Evolutionary conservation across 768 basidiomycete species (phyloP).

Genomic region (Termitomyces titanicus): DNA sequence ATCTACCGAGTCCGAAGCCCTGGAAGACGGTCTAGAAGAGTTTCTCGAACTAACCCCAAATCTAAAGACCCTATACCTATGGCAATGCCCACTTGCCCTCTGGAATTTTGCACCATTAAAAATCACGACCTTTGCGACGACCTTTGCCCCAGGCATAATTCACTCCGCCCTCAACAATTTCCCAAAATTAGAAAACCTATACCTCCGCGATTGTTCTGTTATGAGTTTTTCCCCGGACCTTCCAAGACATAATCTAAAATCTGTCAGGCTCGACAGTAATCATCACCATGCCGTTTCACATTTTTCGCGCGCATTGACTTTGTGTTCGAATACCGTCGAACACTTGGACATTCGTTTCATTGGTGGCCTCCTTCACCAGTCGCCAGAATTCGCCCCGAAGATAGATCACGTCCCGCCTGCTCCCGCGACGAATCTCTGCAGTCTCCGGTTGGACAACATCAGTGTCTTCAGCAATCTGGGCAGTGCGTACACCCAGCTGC

Average conservation of each 20-base stretch:
- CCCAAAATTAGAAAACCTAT: slow-evolving; percentile 19
- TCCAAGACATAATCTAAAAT: slow-evolving; percentile 20
- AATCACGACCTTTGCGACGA: slow-evolving; percentile 23
- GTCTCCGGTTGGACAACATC: slow-evolving; percentile 25
- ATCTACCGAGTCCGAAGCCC: slow-evolving; percentile 15
- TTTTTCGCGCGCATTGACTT: slow-evolving; percentile 18
- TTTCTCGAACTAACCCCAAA: slow-evolving; percentile 21
- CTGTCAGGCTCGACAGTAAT: slow-evolving; percentile 24
- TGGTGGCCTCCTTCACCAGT: slow-evolving; percentile 22
- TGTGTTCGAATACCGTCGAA: slow-evolving; percentile 19
- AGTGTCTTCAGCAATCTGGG: slow-evolving; percentile 21
- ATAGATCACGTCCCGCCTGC: background rate
- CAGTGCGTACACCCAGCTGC: slow-evolving; percentile 19
- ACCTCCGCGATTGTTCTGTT: slow-evolving; percentile 24
- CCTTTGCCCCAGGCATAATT: slow-evolving; percentile 24
- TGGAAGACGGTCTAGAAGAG: slow-evolving; percentile 20
- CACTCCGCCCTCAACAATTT: slow-evolving; percentile 22
- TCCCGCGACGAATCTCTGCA: slow-evolving; percentile 14
- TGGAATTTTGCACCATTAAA: slow-evolving; percentile 21
- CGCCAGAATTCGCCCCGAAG: slow-evolving; percentile 17
- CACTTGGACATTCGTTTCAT: slow-evolving; percentile 25
- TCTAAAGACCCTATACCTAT: slow-evolving; percentile 21
- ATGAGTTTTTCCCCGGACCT: slow-evolving; percentile 19
- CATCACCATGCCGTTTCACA: slow-evolving; percentile 22
- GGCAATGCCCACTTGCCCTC: slow-evolving; percentile 24